Conservation (phyloP, 331 rosid species). For the Malus hybrid region DNA sequence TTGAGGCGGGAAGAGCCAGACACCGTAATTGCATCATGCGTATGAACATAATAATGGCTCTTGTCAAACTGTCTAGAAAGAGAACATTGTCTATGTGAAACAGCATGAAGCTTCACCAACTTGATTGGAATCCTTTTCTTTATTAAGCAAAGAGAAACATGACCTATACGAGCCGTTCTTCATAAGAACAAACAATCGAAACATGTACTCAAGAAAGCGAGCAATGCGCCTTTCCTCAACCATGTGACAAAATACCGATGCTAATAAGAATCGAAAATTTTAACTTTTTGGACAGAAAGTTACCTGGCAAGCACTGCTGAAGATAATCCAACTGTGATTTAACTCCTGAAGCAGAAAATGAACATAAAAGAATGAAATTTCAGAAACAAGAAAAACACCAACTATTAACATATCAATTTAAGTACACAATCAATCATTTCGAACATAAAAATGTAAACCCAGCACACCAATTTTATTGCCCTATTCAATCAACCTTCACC, state of each 20-base stretch:
- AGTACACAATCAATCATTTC: conserved; percentile 14
- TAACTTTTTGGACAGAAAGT: conserved; percentile 4
- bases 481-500: background rate
- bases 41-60: background rate
- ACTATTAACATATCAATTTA: background rate
- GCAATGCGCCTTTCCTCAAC: background rate
- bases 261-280: conserved; percentile 1
- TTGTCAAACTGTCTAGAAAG: background rate
- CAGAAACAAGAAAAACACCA: conserved; percentile 5
- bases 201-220: background rate
- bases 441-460: background rate
- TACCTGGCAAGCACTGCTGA: conserved; percentile 91
- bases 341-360: conserved; percentile 52
- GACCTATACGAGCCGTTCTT: background rate
- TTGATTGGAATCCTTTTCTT: background rate
- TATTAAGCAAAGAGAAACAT: background rate
- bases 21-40: background rate
- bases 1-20: background rate
- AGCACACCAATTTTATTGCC: background rate
- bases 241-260: background rate
- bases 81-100: background rate
- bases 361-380: conserved; percentile 3
- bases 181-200: background rate
- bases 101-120: background rate
- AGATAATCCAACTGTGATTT: conserved; percentile 71